Percentiles rank a stretch among this genome's conserved stretches.
Conservation (phyloP, 768 basidiomycete genomes). For the Lactifluus rugatus region DNA sequence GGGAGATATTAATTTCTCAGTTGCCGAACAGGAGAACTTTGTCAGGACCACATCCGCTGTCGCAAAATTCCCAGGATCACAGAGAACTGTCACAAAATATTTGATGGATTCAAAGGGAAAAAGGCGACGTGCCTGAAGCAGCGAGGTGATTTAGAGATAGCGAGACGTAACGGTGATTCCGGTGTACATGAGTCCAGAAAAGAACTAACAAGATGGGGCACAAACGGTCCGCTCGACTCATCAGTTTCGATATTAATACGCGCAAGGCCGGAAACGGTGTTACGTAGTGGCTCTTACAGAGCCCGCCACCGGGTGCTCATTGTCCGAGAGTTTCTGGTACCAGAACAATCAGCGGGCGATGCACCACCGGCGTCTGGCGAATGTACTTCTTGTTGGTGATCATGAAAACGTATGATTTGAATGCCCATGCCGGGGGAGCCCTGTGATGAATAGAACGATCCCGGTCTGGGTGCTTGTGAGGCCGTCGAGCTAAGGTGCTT, state of each 20-base stretch:
- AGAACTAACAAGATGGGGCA: slow-evolving; percentile 16
- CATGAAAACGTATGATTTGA: slow-evolving; percentile 19
- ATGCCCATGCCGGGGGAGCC: slow-evolving; percentile 9
- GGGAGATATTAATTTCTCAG: neutral
- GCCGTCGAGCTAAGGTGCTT: slow-evolving; percentile 37
- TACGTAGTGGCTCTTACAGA: neutral
- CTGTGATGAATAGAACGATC: slow-evolving; percentile 9
- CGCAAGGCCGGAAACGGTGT: neutral
- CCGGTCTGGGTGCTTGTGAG: slow-evolving; percentile 10
- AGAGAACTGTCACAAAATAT: slow-evolving; percentile 11
- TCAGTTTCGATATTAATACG: slow-evolving; percentile 13
- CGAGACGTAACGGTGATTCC: slow-evolving; percentile 18
- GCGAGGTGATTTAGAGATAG: slow-evolving; percentile 15
- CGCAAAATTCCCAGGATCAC: slow-evolving; percentile 9
- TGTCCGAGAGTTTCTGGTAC: slow-evolving; percentile 4
- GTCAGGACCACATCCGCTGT: slow-evolving; percentile 1
- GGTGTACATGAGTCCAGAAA: slow-evolving; percentile 15
- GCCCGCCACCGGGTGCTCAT: slow-evolving; percentile 10
- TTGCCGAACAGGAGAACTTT: neutral
- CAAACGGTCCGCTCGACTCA: slow-evolving; percentile 15
- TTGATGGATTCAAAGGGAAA: slow-evolving; percentile 14
- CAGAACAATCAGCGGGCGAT: slow-evolving; percentile 1
- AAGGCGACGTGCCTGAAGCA: slow-evolving; percentile 11
- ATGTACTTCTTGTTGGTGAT: slow-evolving; percentile 5
- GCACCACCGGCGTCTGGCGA: neutral